Conservation (phyloP, 176 grass and related monocot species). For the Tillandsia leiboldiana region DNA sequence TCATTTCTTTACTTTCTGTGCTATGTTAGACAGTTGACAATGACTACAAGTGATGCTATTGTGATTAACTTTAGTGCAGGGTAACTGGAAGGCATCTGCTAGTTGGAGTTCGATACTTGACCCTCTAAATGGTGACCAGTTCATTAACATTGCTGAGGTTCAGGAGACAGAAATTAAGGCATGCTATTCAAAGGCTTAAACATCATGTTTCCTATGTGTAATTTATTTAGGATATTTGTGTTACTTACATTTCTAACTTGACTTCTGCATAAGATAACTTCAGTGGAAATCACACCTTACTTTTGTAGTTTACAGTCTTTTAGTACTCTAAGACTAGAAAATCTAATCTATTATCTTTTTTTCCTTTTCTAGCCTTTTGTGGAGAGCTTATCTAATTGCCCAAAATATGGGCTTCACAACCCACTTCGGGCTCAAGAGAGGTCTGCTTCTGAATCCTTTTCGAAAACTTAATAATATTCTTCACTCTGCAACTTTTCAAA, state of each 20-base stretch:
- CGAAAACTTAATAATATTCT: background rate
- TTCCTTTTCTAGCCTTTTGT: constrained; percentile 54
- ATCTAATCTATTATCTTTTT: constrained; percentile 6
- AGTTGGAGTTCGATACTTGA: constrained; percentile 68
- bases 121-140: constrained; percentile 80
- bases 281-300: background rate
- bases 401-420: constrained; percentile 94
- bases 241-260: background rate
- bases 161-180: constrained; percentile 69
- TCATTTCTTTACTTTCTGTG: background rate
- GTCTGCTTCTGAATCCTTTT: constrained; percentile 16
- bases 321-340: background rate
- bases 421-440: constrained; percentile 83
- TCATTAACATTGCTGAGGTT: constrained; percentile 80
- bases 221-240: background rate
- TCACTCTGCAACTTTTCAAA: too few relatives aligned
- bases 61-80: constrained; percentile 52
- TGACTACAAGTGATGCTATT: background rate
- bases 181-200: constrained; percentile 10
- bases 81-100: constrained; percentile 53
- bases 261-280: background rate
- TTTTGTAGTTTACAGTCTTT: background rate
- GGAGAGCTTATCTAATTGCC: constrained; percentile 72
- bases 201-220: background rate
- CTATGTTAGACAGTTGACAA: background rate